A percentile compares a stretch with the other conserved stretches of the same genome.
Conservation (phyloP, 1,139 yeast genomes). For the Candida tunisiensis region DNA sequence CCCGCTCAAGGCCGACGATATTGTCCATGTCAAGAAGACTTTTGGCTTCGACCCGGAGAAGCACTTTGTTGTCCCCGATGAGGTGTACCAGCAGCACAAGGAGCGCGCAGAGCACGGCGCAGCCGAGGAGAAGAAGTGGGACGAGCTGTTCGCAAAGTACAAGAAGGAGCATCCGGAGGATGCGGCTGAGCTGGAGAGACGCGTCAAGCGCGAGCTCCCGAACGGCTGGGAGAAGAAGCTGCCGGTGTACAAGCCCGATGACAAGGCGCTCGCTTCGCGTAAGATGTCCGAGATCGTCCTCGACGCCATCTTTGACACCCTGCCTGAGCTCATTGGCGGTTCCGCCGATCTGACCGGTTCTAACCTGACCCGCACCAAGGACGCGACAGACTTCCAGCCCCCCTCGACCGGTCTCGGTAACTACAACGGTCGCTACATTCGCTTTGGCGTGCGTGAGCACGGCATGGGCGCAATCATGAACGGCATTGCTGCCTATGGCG, state of each 20-base stretch:
- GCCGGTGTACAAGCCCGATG: conserved; percentile 67
- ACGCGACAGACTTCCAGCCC: conserved; percentile 88
- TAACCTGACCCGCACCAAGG: conserved; percentile 82
- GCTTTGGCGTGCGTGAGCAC: conserved; percentile 99
- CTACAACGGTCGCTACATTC: conserved; percentile 84
- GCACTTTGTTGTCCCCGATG: conserved; percentile 65
- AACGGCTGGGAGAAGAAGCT: conserved; percentile 61
- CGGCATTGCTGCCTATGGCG: conserved; percentile 95
- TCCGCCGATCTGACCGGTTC: conserved; percentile 98
- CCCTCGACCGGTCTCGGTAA: conserved; percentile 69
- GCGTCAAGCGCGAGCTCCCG: conserved; percentile 73
- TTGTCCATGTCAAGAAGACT: conserved; percentile 68
- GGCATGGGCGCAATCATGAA: conserved; percentile 99
- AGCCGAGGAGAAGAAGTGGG: conserved; percentile 60
- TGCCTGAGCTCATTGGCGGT: conserved; percentile 95
- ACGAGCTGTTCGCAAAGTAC: conserved; percentile 44
- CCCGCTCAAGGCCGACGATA: conserved; percentile 89
- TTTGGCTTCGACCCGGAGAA: conserved; percentile 85
- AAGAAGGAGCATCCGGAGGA: conserved; percentile 54
- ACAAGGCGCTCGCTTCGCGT: conserved; percentile 84
- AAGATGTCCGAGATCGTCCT: conserved; percentile 81
- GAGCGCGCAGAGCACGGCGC: conserved; percentile 44
- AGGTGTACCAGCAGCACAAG: conserved; percentile 58
- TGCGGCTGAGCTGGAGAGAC: conserved; percentile 71
- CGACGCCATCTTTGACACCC: conserved; percentile 37